Evolutionary conservation across 306 rosid species (phyloP).

Genomic region (Oxytropis ochrocephala): DNA sequence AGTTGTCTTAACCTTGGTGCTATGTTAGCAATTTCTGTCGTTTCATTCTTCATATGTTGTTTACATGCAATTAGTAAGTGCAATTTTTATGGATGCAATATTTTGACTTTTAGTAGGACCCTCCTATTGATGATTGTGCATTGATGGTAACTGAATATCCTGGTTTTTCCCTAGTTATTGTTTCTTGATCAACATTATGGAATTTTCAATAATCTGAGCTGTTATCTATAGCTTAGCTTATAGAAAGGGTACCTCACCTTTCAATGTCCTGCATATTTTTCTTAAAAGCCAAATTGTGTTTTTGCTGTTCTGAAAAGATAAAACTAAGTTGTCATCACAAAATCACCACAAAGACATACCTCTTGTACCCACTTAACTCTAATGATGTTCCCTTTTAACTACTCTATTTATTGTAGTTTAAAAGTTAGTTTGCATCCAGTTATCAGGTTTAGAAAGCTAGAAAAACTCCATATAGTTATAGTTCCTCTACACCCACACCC

Average conservation of each 20-base stretch:
- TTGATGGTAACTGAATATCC: conserved; percentile 11
- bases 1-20: conserved; percentile 34
- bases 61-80: conserved; percentile 27
- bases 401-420: neutral
- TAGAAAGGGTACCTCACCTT: conserved; percentile 7
- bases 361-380: neutral
- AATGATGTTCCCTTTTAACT: neutral
- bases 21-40: conserved; percentile 32
- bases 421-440: neutral
- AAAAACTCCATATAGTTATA: neutral
- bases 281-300: conserved; percentile 1
- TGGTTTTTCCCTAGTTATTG: neutral
- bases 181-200: conserved; percentile 2
- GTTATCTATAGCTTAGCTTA: conserved; percentile 7
- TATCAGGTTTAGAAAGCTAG: neutral
- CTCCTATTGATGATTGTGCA: conserved; percentile 1
- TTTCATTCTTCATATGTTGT: conserved; percentile 35
- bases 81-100: conserved; percentile 31
- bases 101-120: conserved; percentile 17
- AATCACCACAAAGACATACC: neutral
- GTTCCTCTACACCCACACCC: conserved; percentile 1
- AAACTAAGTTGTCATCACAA: conserved; percentile 1
- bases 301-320: neutral
- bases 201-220: conserved; percentile 5
- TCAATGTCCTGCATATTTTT: neutral